Evolutionary conservation across 176 grass and related monocot species (phyloP).

Genomic region (Eleusine coracana): DNA sequence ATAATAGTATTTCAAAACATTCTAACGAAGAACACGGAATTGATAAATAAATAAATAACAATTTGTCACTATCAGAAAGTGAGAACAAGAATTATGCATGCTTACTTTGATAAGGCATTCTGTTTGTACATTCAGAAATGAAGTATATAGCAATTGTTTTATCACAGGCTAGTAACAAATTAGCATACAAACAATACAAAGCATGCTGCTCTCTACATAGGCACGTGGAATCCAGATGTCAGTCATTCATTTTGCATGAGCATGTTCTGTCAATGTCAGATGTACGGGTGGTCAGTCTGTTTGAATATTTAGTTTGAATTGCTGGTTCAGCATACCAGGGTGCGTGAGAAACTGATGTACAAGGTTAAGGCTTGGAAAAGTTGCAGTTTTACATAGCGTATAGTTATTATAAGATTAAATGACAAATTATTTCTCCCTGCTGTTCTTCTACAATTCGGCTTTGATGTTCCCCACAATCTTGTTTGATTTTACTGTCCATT

Average conservation of each 20-base stretch:
- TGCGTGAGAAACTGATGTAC: background rate
- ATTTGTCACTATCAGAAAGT: too few relatives aligned
- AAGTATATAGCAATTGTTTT: background rate
- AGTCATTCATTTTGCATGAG: background rate
- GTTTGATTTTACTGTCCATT: too few relatives aligned
- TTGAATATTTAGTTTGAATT: background rate
- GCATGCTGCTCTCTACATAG: background rate
- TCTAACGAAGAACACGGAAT: background rate
- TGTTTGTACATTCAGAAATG: background rate
- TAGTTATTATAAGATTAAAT: too few relatives aligned
- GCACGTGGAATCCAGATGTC: background rate
- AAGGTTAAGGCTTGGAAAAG: background rate
- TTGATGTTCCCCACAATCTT: background rate
- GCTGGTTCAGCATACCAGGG: background rate
- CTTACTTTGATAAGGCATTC: background rate
- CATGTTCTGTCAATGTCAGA: background rate
- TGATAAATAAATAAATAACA: background rate
- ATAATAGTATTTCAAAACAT: slow-evolving; percentile 14
- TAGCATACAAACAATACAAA: background rate
- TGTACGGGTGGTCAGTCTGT: background rate
- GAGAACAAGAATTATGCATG: too few relatives aligned
- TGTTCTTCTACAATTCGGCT: background rate
- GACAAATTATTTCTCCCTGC: too few relatives aligned
- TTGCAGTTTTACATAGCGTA: background rate
- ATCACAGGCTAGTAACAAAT: background rate